Conservation (phyloP, 805 yeast genomes). For the Wickerhamomyces pijperi region DNA sequence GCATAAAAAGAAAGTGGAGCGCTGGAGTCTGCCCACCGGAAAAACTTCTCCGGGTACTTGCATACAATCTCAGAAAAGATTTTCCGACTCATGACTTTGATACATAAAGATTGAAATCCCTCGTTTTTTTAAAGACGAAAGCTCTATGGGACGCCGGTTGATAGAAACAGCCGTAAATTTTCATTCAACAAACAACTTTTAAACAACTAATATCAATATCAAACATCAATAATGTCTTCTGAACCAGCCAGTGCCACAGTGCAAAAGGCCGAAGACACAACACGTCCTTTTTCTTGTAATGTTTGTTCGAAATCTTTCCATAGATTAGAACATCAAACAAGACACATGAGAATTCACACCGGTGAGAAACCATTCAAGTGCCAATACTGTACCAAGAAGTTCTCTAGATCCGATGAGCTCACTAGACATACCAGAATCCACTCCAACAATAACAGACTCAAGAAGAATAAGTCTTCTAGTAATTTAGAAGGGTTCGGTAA, state of each 20-base stretch:
- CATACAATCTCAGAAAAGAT: constrained; percentile 1
- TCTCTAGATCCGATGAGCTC: constrained; percentile 73
- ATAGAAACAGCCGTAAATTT: too few species aligned
- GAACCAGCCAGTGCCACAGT: neutral
- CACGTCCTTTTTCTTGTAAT: constrained; percentile 75
- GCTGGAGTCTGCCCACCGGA: neutral
- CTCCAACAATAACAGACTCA: constrained; percentile 40
- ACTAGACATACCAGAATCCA: constrained; percentile 82
- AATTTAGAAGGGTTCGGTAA: constrained; percentile 4
- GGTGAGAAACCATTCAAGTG: constrained; percentile 90
- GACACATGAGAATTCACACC: constrained; percentile 87
- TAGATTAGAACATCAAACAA: constrained; percentile 80
- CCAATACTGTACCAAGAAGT: constrained; percentile 66
- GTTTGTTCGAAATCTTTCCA: constrained; percentile 80
- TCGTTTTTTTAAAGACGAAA: neutral
- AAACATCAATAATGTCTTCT: neutral
- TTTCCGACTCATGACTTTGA: constrained; percentile 1
- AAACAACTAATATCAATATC: neutral
- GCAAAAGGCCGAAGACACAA: constrained; percentile 8
- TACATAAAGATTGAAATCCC: neutral
- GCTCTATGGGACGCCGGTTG: too few species aligned
- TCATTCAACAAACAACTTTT: too few species aligned
- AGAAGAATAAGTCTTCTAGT: constrained; percentile 21
- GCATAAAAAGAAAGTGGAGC: neutral
- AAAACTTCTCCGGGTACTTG: neutral